Percentiles rank a stretch among this genome's conserved stretches.
Conservation (phyloP, 257 asterid species). For the Coffea canephora region DNA sequence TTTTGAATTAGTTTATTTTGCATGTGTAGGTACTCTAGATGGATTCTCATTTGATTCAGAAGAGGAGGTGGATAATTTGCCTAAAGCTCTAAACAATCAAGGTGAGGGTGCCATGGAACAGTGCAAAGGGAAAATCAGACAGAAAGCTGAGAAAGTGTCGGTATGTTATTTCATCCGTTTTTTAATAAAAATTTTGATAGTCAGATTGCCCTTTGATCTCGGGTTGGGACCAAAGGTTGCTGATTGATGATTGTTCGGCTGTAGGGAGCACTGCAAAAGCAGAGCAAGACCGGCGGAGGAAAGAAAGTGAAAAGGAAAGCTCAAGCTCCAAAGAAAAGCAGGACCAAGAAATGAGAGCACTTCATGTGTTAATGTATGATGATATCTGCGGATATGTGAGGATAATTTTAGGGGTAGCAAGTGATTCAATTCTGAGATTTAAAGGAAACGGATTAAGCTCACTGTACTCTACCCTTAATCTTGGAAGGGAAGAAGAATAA, state of each 20-base stretch:
- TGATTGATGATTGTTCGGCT: slow-evolving; percentile 24
- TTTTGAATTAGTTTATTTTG: slow-evolving; percentile 19
- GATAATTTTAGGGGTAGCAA: background rate
- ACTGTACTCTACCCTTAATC: too few species aligned
- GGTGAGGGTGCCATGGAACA: slow-evolving; percentile 54
- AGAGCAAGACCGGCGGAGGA: slow-evolving; percentile 61
- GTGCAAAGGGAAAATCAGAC: slow-evolving; percentile 50
- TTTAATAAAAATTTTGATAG: background rate
- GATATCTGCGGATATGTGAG: background rate
- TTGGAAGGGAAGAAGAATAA: too few species aligned
- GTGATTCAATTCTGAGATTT: background rate
- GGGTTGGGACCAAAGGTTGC: slow-evolving; percentile 9
- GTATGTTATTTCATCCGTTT: slow-evolving; percentile 33
- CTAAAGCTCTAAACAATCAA: slow-evolving; percentile 50
- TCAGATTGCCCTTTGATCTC: slow-evolving; percentile 2
- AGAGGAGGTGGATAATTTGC: slow-evolving; percentile 63
- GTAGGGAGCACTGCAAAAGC: slow-evolving; percentile 60
- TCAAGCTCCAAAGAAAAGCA: slow-evolving; percentile 58
- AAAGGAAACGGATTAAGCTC: too few species aligned
- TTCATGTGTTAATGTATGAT: background rate
- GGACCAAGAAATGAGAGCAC: slow-evolving; percentile 61
- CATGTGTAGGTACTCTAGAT: slow-evolving; percentile 70
- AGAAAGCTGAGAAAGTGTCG: slow-evolving; percentile 50
- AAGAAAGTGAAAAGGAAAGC: slow-evolving; percentile 79
- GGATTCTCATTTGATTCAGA: slow-evolving; percentile 90